Evolutionary conservation across 1,284 basidiomycete species (phyloP).

Genomic region (Xerocomus cyaneibrunnescens): DNA sequence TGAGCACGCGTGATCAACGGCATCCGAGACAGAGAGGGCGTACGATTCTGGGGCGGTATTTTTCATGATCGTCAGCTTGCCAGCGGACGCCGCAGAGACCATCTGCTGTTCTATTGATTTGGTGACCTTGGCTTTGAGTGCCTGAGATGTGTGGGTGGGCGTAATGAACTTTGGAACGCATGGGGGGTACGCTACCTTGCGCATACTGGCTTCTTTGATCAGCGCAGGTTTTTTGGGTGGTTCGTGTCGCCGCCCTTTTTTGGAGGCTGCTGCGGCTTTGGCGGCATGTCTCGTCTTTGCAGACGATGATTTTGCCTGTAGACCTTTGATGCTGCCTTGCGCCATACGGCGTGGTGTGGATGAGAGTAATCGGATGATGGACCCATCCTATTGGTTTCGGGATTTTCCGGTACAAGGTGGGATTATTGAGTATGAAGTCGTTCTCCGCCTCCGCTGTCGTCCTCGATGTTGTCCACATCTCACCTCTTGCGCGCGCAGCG

Average conservation of each 20-base stretch:
- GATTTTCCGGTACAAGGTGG: constrained; percentile 26
- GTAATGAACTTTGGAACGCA: neutral
- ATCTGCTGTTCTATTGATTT: constrained; percentile 87
- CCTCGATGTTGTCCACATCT: constrained; percentile 48
- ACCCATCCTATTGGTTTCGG: constrained; percentile 16
- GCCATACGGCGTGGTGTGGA: constrained; percentile 36
- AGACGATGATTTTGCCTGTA: constrained; percentile 50
- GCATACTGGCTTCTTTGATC: constrained; percentile 67
- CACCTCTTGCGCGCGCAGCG: constrained; percentile 54
- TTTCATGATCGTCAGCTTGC: constrained; percentile 89
- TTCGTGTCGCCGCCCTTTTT: constrained; percentile 70
- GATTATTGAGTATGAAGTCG: neutral
- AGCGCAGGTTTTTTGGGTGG: constrained; percentile 70
- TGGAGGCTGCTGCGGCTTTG: constrained; percentile 62
- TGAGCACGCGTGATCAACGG: constrained; percentile 10
- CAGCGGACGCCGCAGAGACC: constrained; percentile 81
- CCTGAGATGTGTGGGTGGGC: constrained; percentile 42
- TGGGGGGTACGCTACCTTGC: constrained; percentile 48
- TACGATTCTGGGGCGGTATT: constrained; percentile 49
- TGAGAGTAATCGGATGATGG: neutral
- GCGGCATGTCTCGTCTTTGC: constrained; percentile 52
- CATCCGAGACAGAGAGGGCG: constrained; percentile 1
- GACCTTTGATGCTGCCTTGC: constrained; percentile 68
- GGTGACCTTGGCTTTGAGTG: constrained; percentile 84
- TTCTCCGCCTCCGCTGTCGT: constrained; percentile 29